Conservation (phyloP, 164 flowering plant species). For the Santalum album region DNA sequence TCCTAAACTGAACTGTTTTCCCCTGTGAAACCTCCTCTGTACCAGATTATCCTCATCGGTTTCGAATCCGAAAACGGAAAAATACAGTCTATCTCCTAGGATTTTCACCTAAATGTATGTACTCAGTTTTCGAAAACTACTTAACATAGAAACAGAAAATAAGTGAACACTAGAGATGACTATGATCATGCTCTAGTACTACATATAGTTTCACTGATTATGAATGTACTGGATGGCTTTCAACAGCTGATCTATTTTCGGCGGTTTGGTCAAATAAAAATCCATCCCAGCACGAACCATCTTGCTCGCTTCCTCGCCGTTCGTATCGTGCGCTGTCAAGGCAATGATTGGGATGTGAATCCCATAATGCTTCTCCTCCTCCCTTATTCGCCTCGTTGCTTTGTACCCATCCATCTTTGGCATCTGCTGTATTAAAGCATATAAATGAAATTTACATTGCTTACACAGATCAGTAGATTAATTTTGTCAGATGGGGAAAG, state of each 20-base stretch:
- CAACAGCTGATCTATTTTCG: constrained; percentile 2
- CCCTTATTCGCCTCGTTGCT: constrained; percentile 25
- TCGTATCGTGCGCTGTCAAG: constrained; percentile 16
- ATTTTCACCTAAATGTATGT: no score
- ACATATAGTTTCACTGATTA: not conserved
- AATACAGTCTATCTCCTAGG: no score
- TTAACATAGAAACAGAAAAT: no score
- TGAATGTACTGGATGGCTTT: not conserved
- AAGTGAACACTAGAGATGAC: no score
- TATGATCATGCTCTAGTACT: not conserved
- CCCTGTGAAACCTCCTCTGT: no score
- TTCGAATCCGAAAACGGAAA: no score
- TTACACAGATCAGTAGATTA: no score
- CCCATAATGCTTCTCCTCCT: constrained; percentile 20
- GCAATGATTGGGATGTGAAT: constrained; percentile 36
- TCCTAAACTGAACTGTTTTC: no score
- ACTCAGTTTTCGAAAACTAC: no score
- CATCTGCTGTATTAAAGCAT: constrained; percentile 20
- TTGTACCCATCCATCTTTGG: constrained; percentile 34
- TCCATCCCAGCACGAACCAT: constrained; percentile 28
- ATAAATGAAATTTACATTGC: no score
- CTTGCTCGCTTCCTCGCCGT: constrained; percentile 10
- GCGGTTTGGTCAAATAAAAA: constrained; percentile 22
- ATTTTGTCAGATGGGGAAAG: not conserved
- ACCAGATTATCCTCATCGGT: no score